Evolutionary conservation across 345 rosid species (phyloP).

Genomic region (Syzygium jambos): DNA sequence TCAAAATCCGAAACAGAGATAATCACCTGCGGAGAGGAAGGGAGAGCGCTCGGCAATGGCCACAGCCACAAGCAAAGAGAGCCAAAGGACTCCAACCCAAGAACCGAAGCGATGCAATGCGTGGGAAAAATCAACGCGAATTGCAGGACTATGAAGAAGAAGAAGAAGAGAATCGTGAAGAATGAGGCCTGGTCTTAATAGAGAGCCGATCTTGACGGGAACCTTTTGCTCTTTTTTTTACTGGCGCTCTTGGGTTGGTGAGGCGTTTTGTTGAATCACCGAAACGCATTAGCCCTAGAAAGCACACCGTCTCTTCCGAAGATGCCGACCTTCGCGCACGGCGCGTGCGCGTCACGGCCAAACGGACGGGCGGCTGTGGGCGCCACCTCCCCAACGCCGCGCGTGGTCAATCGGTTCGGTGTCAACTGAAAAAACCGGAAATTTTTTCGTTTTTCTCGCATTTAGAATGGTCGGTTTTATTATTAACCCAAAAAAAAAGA

Average conservation of each 20-base stretch:
- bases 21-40: not conserved
- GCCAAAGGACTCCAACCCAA: not conserved
- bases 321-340: not conserved
- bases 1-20: not conserved
- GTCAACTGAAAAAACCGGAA: not conserved
- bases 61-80: not conserved
- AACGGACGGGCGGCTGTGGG: not conserved
- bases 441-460: not conserved
- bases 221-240: not conserved
- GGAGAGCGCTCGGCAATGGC: not conserved
- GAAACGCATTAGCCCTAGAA: not conserved
- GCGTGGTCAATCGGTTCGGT: not conserved
- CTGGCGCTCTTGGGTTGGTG: not conserved
- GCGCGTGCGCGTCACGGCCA: not conserved
- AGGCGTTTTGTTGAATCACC: not conserved
- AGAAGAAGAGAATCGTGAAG: not conserved
- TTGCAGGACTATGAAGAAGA: not conserved
- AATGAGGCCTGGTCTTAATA: not conserved
- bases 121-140: not conserved
- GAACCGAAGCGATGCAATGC: not conserved
- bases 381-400: not conserved
- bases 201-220: not conserved
- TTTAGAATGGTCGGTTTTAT: not conserved
- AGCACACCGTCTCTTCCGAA: not conserved
- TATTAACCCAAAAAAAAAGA: not conserved